Evolutionary conservation across 495 filamentous ascomycete species (phyloP).

Genomic region (Aspergillus bridgeri): DNA sequence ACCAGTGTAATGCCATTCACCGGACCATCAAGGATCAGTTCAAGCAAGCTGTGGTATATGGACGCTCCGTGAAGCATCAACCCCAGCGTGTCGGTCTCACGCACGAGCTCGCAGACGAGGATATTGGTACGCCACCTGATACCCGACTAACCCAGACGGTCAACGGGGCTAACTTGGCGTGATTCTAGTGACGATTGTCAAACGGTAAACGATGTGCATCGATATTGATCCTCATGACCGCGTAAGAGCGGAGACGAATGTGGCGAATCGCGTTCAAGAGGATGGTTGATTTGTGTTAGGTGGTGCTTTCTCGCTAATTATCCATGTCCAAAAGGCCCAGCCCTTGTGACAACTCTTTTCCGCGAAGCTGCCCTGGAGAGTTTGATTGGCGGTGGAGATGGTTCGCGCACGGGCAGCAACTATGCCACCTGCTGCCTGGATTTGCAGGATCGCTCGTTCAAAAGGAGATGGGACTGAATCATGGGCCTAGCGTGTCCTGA

Average conservation of each 20-base stretch:
- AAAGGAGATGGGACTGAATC: conserved; percentile 27
- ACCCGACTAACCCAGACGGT: conserved; percentile 1
- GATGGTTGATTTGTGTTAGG: conserved; percentile 27
- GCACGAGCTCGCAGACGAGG: conserved; percentile 92
- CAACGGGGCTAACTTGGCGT: conserved; percentile 34
- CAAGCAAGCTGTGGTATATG: conserved; percentile 92
- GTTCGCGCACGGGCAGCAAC: conserved; percentile 35
- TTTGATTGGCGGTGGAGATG: conserved; percentile 29
- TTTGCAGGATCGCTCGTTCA: conserved; percentile 21
- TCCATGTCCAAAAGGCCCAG: conserved; percentile 17
- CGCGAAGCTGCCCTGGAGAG: conserved; percentile 28
- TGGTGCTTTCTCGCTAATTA: conserved; percentile 18
- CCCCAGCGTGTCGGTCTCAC: conserved; percentile 89
- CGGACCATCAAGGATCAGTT: conserved; percentile 95
- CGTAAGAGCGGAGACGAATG: conserved; percentile 26
- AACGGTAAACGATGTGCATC: conserved; percentile 60
- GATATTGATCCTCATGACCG: conserved; percentile 26
- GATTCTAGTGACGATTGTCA: conserved; percentile 82
- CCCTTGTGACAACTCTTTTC: conserved; percentile 30
- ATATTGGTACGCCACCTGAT: conserved; percentile 74
- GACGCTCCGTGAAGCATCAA: conserved; percentile 97
- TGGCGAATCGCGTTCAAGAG: conserved; percentile 29
- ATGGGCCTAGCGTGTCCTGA: conserved; percentile 9
- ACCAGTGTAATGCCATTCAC: conserved; percentile 93
- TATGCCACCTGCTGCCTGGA: conserved; percentile 25